A percentile compares a stretch with the other conserved stretches of the same genome.
Conservation (phyloP, 2,329 filamentous ascomycete genomes). For the Monosporascus ibericus region DNA sequence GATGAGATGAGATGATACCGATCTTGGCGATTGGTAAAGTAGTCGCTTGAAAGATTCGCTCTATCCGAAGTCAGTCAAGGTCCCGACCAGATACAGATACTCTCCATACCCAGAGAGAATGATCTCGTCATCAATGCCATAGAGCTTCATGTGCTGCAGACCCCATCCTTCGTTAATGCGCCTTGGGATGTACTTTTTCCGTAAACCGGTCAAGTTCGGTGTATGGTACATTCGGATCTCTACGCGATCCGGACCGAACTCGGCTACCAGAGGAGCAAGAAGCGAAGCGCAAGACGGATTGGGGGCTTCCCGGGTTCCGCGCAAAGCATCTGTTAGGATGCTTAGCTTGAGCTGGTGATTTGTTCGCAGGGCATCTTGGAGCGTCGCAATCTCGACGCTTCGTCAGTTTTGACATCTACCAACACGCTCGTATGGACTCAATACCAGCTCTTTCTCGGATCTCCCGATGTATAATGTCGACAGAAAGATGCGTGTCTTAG, state of each 20-base stretch:
- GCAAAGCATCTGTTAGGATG: conserved; percentile 83
- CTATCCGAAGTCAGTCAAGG: conserved; percentile 24
- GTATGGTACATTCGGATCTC: conserved; percentile 98
- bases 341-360: conserved; percentile 77
- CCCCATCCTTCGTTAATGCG: conserved; percentile 98
- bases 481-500: conserved; percentile 75
- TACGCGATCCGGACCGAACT: conserved; percentile 79
- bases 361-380: conserved; percentile 65
- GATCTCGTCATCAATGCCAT: conserved; percentile 90
- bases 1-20: conserved; percentile 89
- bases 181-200: conserved; percentile 77
- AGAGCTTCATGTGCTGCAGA: conserved; percentile 97
- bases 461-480: conserved; percentile 98
- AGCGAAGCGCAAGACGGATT: conserved; percentile 82
- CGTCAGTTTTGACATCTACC: conserved; percentile 5
- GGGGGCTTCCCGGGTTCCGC: conserved; percentile 87
- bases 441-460: conserved; percentile 76
- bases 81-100: not conserved
- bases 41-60: conserved; percentile 87
- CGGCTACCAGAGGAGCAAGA: conserved; percentile 72
- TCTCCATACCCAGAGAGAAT: conserved; percentile 76
- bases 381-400: conserved; percentile 57
- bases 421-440: conserved; percentile 9
- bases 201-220: conserved; percentile 82
- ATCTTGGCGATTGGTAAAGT: conserved; percentile 94